phyloP scores from a whole-genome alignment of 441 rosid genomes.

The Adansonia gregorii region DNA sequence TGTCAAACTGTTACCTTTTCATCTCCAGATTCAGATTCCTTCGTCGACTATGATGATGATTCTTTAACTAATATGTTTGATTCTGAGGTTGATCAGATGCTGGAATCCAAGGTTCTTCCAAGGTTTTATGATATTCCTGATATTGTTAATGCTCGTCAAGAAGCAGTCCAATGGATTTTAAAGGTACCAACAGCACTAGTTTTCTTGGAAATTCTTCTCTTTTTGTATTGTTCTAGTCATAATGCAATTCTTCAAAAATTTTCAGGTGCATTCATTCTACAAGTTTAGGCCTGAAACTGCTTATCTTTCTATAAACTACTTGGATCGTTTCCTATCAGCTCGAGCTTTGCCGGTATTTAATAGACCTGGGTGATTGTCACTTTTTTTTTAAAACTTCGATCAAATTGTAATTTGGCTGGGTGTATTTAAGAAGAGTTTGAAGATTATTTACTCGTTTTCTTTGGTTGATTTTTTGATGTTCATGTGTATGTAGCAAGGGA shows the following conservation, averaged over 20 bases:
- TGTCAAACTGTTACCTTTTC: neutral
- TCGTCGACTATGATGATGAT: constrained; percentile 28
- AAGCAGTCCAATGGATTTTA: constrained; percentile 43
- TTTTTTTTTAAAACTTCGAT: too few relatives aligned
- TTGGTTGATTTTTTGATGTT: neutral
- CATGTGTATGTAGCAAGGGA: constrained; percentile 30
- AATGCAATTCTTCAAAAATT: neutral
- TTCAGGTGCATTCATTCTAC: constrained; percentile 40
- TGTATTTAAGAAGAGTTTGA: too few relatives aligned
- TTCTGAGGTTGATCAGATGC: constrained; percentile 40
- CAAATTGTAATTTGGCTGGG: too few relatives aligned
- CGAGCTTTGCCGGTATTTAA: constrained; percentile 25
- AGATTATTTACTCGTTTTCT: too few relatives aligned
- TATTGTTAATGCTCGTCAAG: constrained; percentile 30
- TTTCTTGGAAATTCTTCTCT: neutral
- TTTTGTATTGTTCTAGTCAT: neutral
- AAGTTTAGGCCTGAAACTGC: constrained; percentile 45
- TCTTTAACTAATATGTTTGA: constrained; percentile 28
- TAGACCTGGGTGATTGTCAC: too few relatives aligned
- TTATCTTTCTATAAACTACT: constrained; percentile 41
- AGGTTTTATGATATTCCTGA: constrained; percentile 23
- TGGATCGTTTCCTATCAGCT: constrained; percentile 42
- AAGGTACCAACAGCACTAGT: constrained; percentile 27
- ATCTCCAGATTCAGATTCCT: constrained; percentile 17
- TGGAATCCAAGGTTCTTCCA: constrained; percentile 22